Percentiles rank a stretch among this genome's conserved stretches.
Conservation (phyloP, 176 grass and related monocot genomes). For the Oryza meyeriana region DNA sequence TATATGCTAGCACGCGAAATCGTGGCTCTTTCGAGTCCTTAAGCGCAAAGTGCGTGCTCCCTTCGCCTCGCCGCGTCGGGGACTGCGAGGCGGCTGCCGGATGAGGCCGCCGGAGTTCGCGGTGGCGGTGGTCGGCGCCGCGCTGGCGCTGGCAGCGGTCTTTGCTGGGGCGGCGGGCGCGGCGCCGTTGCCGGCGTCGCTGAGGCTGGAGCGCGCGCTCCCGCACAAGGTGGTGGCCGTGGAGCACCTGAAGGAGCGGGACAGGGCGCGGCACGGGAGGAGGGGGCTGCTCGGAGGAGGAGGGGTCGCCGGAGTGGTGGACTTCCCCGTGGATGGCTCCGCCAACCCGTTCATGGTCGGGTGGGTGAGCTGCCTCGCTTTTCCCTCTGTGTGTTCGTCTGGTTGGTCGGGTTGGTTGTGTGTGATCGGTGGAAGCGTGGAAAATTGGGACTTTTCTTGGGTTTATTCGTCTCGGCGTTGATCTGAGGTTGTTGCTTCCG, state of each 20-base stretch:
- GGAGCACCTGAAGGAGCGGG: constrained; percentile 66
- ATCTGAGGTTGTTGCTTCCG: neutral
- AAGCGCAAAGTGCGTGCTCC: neutral
- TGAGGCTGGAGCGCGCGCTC: constrained; percentile 74
- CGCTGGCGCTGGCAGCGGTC: neutral
- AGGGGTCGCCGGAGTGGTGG: constrained; percentile 53
- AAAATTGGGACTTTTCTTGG: neutral
- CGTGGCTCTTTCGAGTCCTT: neutral
- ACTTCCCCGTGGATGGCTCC: constrained; percentile 92
- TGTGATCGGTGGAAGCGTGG: constrained; percentile 11
- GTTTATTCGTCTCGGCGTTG: neutral
- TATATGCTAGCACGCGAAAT: neutral
- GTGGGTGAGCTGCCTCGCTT: constrained; percentile 54
- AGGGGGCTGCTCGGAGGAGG: constrained; percentile 51
- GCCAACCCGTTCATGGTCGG: constrained; percentile 86
- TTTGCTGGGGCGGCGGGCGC: neutral
- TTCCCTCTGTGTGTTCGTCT: neutral
- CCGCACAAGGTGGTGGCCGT: constrained; percentile 51
- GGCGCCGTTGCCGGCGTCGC: constrained; percentile 22
- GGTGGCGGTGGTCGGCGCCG: neutral
- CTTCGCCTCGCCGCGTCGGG: constrained; percentile 30
- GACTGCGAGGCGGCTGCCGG: neutral
- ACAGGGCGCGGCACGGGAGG: constrained; percentile 54
- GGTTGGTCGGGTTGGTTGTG: neutral
- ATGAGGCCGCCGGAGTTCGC: constrained; percentile 55